phyloP scores from a whole-genome alignment of 306 rosid species.

The Acacia crassicarpa region DNA sequence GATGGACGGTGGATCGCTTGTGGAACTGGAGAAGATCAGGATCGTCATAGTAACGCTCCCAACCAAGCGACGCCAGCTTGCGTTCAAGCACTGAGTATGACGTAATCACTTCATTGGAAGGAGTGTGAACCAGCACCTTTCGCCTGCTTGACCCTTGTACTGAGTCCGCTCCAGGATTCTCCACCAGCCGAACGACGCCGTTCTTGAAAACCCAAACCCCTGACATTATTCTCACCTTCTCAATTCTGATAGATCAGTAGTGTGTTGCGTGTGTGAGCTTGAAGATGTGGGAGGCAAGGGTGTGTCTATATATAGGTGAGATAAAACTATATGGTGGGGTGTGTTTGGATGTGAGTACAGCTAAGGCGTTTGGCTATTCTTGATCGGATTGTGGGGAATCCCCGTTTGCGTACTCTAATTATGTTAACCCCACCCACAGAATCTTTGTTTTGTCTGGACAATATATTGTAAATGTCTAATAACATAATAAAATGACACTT shows the following conservation, averaged over 20 bases:
- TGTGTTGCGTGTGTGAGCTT: not conserved
- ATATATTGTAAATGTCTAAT: not conserved
- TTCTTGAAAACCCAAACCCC: conserved; percentile 97
- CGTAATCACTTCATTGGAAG: conserved; percentile 62
- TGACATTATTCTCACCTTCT: conserved; percentile 41
- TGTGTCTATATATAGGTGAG: not conserved
- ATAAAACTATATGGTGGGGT: not conserved
- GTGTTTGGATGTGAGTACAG: conserved; percentile 40
- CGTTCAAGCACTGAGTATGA: conserved; percentile 61
- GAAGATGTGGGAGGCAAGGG: not conserved
- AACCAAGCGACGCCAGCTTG: conserved; percentile 63
- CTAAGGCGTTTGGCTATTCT: conserved; percentile 37
- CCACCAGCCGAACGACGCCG: conserved; percentile 82
- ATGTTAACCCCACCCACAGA: conserved; percentile 46
- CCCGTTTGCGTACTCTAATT: conserved; percentile 29
- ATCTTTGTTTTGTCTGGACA: conserved; percentile 57
- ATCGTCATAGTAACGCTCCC: conserved; percentile 92
- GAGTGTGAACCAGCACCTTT: conserved; percentile 69
- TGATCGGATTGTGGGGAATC: conserved; percentile 38
- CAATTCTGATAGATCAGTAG: too few species aligned
- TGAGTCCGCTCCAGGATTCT: conserved; percentile 62
- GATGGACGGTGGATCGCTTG: conserved; percentile 75
- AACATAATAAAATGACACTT: conserved; percentile 9
- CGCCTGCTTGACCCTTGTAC: conserved; percentile 41
- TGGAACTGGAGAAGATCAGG: conserved; percentile 89